Evolutionary conservation across 208 protist species (phyloP).

Genomic region (Zelonia costaricensis): DNA sequence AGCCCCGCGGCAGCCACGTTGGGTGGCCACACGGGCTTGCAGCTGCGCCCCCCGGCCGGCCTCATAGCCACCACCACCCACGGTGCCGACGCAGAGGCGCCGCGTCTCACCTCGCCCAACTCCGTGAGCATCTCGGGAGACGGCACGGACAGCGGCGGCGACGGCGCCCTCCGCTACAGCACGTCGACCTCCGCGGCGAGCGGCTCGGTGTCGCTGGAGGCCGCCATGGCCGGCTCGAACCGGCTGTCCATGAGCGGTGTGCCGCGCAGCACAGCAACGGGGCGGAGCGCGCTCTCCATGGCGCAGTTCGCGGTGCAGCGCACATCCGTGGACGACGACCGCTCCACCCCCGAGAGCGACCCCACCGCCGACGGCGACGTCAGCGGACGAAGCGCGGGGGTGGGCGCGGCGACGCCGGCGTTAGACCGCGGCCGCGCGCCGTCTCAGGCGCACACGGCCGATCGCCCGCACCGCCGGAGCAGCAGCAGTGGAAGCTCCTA

Average conservation of each 20-base stretch:
- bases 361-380: neutral
- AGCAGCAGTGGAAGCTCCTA: neutral
- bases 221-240: neutral
- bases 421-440: too few relatives aligned
- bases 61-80: too few relatives aligned
- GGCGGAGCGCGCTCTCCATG: conserved; percentile 12
- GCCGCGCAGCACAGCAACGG: neutral
- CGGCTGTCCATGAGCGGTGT: conserved; percentile 8
- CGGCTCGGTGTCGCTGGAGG: conserved; percentile 10
- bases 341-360: neutral
- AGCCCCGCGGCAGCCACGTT: too few relatives aligned
- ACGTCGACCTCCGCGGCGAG: neutral
- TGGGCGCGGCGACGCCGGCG: too few relatives aligned
- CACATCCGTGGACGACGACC: neutral
- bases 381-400: neutral
- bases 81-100: too few relatives aligned
- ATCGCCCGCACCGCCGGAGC: neutral
- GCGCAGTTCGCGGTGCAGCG: conserved; percentile 14
- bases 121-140: neutral
- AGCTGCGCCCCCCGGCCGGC: too few relatives aligned
- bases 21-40: too few relatives aligned
- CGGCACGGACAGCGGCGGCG: neutral
- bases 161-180: conserved; percentile 1
- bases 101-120: neutral
- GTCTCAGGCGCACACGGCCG: neutral